Evolutionary conservation across 83 land plant genomes (phyloP).

Genomic region (Thuja plicata): DNA sequence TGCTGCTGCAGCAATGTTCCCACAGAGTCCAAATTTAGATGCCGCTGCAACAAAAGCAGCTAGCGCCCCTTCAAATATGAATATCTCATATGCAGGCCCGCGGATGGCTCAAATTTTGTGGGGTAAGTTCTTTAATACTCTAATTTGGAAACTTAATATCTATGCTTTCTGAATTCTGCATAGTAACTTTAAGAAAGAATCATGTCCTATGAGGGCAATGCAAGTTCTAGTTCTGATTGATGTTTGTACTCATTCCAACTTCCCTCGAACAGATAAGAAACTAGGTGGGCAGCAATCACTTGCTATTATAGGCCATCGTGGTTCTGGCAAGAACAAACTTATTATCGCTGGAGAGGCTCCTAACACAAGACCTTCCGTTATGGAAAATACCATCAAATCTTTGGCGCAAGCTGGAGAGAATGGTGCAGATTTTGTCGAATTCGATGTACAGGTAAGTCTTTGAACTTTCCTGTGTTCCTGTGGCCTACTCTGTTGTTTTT

Average conservation of each 20-base stretch:
- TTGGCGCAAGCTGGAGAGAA: constrained; percentile 65
- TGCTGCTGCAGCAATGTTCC: constrained; percentile 3
- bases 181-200: background rate
- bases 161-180: too few species aligned
- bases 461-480: background rate
- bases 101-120: background rate
- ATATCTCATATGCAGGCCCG: background rate
- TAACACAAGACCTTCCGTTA: constrained; percentile 38
- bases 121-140: background rate
- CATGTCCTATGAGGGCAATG: background rate
- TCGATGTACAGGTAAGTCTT: constrained; percentile 81
- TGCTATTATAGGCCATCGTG: constrained; percentile 31
- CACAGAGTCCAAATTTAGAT: background rate
- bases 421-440: constrained; percentile 83
- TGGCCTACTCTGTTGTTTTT: background rate
- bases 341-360: constrained; percentile 18
- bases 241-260: background rate
- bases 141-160: background rate
- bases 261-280: background rate
- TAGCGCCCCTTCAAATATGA: background rate
- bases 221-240: background rate
- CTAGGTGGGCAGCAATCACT: background rate
- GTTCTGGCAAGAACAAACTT: constrained; percentile 34
- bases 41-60: background rate
- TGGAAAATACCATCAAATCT: constrained; percentile 86